Conservation (phyloP, 306 rosid species). For the Castanospermum australe region DNA sequence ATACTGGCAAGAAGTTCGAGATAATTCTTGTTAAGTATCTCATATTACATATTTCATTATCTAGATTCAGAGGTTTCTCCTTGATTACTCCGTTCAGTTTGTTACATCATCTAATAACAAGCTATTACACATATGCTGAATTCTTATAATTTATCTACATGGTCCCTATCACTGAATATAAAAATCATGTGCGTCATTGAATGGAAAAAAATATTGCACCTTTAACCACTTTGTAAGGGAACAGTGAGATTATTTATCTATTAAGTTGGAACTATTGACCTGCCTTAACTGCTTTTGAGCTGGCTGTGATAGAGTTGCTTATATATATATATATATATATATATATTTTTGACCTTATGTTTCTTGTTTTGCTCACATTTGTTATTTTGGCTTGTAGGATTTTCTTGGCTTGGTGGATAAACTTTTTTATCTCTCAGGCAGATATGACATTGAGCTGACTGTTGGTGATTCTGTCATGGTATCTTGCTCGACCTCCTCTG, state of each 20-base stretch:
- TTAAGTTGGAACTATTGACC: background rate
- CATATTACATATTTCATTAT: background rate
- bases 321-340: too few species aligned
- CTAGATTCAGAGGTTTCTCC: background rate
- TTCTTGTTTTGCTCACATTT: constrained; percentile 37
- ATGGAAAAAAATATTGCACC: background rate
- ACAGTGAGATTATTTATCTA: background rate
- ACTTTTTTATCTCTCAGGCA: constrained; percentile 88
- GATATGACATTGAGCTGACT: constrained; percentile 79
- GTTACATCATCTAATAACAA: constrained; percentile 13
- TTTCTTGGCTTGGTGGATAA: constrained; percentile 94
- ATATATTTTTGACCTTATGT: too few species aligned
- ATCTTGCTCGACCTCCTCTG: constrained; percentile 24
- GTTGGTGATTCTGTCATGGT: constrained; percentile 98
- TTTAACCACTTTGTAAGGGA: background rate
- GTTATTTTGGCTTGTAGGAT: constrained; percentile 53
- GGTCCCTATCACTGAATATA: background rate
- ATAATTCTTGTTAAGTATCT: constrained; percentile 77
- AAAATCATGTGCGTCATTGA: constrained; percentile 3
- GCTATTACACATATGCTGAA: background rate
- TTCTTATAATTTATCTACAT: background rate
- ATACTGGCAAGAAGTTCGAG: constrained; percentile 81
- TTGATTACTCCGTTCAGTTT: background rate
- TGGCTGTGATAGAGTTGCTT: background rate
- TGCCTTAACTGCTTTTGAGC: constrained; percentile 1